A percentile compares a stretch with the other conserved stretches of the same genome.
phyloP scores from a whole-genome alignment of 1,139 yeast species.

The Suhomyces ambrosiae region DNA sequence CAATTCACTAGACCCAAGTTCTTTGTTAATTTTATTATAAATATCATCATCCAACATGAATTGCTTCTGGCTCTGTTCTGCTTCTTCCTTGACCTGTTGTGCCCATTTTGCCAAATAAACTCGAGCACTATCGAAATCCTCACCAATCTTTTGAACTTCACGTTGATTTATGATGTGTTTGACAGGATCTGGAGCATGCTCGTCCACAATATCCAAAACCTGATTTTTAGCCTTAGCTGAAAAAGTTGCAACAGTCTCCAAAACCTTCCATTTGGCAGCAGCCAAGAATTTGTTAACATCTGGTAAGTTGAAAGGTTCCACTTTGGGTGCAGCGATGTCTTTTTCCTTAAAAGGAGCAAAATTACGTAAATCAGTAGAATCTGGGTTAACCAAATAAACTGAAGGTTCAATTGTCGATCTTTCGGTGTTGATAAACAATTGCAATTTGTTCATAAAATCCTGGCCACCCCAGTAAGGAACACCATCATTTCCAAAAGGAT shows the following conservation, averaged over 20 bases:
- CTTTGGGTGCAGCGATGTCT: slow-evolving; percentile 12
- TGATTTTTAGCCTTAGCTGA: slow-evolving; percentile 69
- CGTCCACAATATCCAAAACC: slow-evolving; percentile 59
- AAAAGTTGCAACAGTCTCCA: slow-evolving; percentile 82
- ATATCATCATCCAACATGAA: slow-evolving; percentile 64
- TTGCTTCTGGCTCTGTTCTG: slow-evolving; percentile 67
- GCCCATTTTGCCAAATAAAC: slow-evolving; percentile 98
- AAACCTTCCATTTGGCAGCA: slow-evolving; percentile 80
- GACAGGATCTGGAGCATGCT: slow-evolving; percentile 66
- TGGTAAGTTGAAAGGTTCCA: slow-evolving; percentile 32
- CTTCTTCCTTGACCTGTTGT: slow-evolving; percentile 88
- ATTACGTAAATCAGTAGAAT: slow-evolving; percentile 71
- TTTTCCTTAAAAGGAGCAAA: slow-evolving; percentile 63
- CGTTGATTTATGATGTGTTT: slow-evolving; percentile 70
- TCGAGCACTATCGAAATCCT: slow-evolving; percentile 90
- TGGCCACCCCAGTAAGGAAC: slow-evolving; percentile 89
- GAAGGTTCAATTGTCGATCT: slow-evolving; percentile 71
- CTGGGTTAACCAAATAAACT: slow-evolving; percentile 77
- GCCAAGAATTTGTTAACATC: slow-evolving; percentile 54
- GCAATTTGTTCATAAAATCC: slow-evolving; percentile 63
- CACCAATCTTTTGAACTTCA: slow-evolving; percentile 77
- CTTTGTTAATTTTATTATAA: slow-evolving; percentile 60
- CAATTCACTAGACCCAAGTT: slow-evolving; percentile 65
- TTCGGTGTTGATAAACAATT: slow-evolving; percentile 60
- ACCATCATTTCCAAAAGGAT: slow-evolving; percentile 68